These are phyloP conservation scores for Quaeritorhiza haematococci DNA, from an alignment of 371 early-diverging fungal genomes.

Conservation along the genomic window DNA sequence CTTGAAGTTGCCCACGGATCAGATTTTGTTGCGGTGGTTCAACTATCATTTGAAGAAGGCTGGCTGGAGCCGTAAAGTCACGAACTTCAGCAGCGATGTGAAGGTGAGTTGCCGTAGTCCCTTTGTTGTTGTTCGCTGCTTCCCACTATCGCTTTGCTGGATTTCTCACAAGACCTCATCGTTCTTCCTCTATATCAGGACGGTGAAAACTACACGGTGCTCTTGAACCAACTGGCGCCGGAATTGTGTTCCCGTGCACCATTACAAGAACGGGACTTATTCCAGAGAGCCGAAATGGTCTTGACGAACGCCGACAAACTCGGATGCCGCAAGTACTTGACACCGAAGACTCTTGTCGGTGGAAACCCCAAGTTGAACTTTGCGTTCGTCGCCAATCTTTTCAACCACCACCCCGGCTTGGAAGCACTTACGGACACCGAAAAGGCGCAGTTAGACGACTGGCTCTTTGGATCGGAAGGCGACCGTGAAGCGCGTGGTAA, in stretches of 20 bases:
- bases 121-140: not conserved
- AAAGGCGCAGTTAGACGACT: conserved; percentile 80
- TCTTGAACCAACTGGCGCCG: conserved; percentile 88
- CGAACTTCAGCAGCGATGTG: conserved; percentile 88
- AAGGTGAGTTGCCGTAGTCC: conserved; percentile 25
- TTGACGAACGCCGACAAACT: conserved; percentile 88
- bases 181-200: conserved; percentile 48
- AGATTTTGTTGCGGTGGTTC: conserved; percentile 94
- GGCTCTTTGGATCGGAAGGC: conserved; percentile 74
- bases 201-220: conserved; percentile 88
- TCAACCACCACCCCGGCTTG: conserved; percentile 92
- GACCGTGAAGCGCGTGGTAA: conserved; percentile 86
- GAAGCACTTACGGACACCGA: conserved; percentile 84
- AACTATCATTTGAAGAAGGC: conserved; percentile 95
- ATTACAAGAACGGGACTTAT: conserved; percentile 66
- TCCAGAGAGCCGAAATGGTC: conserved; percentile 78
- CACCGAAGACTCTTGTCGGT: conserved; percentile 84
- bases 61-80: conserved; percentile 77
- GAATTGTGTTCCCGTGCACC: conserved; percentile 74
- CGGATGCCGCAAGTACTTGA: conserved; percentile 87
- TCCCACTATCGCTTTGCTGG: not conserved
- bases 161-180: not conserved
- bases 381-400: conserved; percentile 91
- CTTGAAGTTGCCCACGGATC: conserved; percentile 84
- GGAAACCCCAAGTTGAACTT: conserved; percentile 94